Evolutionary conservation across 805 yeast species (phyloP), one percentile per base, ranked within the genome.

Genomic region (Priceomyces fermenticarens): DNA sequence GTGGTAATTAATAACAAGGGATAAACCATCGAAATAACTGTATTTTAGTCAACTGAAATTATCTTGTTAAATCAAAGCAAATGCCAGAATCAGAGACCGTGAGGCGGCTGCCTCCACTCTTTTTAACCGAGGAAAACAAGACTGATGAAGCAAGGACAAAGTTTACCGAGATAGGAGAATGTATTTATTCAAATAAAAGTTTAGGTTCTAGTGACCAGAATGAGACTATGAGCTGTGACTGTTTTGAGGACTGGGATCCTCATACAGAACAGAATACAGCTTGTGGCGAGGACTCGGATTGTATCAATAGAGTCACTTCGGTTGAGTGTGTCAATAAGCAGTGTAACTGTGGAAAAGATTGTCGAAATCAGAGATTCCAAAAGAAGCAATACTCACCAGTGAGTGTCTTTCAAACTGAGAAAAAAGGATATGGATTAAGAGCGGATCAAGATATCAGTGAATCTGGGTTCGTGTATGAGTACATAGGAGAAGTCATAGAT

Each of bases 401-500:
- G n/a, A 79, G 86, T 25, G 85, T 93, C n/a, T 80, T 91, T 42
- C 73, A 77, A 48, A 89, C 99, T 1, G 88, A 84, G 41, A 65
- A 70, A 48, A 91, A 91, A 60, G 99, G 99, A 1, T 91, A 77
- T 56, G 99, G 99, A 30, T 79, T 91, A 41, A 73, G 95, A 45
- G 90, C 96, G 0, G 72, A 80, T 42, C 61, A 55, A 3, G 70
- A 66, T 38, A 70, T 93, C 10, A 65, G 73, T 11, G 80, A 77
- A 14, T 79, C 80, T 40, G 69, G 78, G n/a, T 89, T 91, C 57
- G 77, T 91, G 33, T 88, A 86, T 63, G 99, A 91, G 65, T 91
- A 91, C 64, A 80, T 86, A 37, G 99, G 99, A 33, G 98, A 91
- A 61, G 95, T 91, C 29, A 84, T 91, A 28, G 90, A 85, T 58